Conservation (phyloP, 257 asterid species). For the Solanum habrochaites region DNA sequence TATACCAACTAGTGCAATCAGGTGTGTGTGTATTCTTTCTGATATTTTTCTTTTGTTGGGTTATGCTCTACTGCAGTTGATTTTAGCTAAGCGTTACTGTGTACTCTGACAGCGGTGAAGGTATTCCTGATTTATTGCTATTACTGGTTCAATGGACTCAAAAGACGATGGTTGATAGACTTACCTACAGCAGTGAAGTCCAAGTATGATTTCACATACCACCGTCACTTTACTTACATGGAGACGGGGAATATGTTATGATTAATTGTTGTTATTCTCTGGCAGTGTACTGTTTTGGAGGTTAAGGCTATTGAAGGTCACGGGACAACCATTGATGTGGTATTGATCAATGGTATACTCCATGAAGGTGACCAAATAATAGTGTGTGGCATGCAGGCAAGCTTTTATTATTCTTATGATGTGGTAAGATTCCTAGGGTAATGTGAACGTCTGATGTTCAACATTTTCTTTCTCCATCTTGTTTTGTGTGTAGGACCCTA, state of each 20-base stretch:
- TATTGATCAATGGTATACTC: neutral
- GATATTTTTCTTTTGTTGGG: neutral
- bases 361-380: neutral
- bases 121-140: conserved; percentile 73
- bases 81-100: neutral
- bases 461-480: neutral
- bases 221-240: neutral
- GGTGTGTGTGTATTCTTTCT: conserved; percentile 23
- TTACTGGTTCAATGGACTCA: conserved; percentile 87
- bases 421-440: neutral
- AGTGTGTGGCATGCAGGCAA: neutral
- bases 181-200: neutral
- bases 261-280: neutral
- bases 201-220: neutral
- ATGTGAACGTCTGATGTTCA: neutral
- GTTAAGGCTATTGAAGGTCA: neutral
- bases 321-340: neutral
- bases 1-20: conserved; percentile 95
- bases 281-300: neutral
- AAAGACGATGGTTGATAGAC: conserved; percentile 51
- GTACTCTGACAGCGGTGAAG: conserved; percentile 64
- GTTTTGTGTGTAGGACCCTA: neutral
- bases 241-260: neutral
- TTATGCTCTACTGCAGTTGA: neutral
- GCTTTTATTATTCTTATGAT: neutral